Base-by-base conservation (phyloP, 306 rosid genomes). In the Acacia acuminata region DNA sequence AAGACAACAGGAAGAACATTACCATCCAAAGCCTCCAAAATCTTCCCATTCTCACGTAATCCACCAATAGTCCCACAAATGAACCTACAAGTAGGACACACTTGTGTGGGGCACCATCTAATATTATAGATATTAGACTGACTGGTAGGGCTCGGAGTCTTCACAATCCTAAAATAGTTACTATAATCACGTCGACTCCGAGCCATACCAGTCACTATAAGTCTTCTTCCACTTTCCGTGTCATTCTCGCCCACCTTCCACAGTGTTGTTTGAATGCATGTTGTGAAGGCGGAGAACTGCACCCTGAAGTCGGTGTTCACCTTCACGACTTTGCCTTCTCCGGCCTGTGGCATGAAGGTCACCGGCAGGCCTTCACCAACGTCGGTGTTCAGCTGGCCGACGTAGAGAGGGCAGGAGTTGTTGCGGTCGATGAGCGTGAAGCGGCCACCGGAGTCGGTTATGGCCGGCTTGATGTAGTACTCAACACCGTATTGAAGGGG, bases 381-480 rank as follows among this genome's bases (percentile, higher is more conserved):
- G 27, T 86, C 87, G 0, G 87, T 77, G 53, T 82, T 88, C 40
- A 86, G 85, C 65, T 87, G 93, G 20, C 90, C 97, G 2, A 78
- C 94, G 7, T 79, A 75, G 0, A 76, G 3, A 2, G 94, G 92
- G 81, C 94, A 92, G 3, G 86, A 32, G 2, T 0, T 7, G 15
- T 73, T 92, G 24, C 84, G 64, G 38, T 12, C 0, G 22, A 92
- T 47, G 51, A 92, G 79, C 12, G 97, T 87, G 80, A 89, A 72
- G 10, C 75, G 87, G 30, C 92, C 92, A 2, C 97, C 93, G 27
- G 0, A 79, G 17, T 89, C 94, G 5, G 94, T 89, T 58, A 87
- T 88, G 5, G 90, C 93, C 0, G 93, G 94, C 38, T 80, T 89
- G 71, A 92, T 88, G 89, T 85, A 88, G 88, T 92, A 92, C 0